A percentile compares a stretch with the other conserved stretches of the same genome.
phyloP scores from a whole-genome alignment of 140 eudicot species.

The Eryngium alpinum region DNA sequence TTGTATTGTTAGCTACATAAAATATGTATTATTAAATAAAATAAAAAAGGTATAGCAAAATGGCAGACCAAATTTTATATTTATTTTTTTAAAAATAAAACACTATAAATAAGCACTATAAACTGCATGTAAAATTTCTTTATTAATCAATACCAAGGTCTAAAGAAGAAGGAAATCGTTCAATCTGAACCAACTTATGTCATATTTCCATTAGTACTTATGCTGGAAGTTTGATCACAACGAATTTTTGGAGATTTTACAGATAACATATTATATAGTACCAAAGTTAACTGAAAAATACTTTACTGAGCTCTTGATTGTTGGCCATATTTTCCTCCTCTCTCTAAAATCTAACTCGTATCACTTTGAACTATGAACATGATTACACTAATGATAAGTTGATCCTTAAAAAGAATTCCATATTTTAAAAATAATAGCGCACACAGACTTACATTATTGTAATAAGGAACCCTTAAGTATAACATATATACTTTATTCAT shows the following conservation, averaged over 20 bases:
- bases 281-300: constrained; percentile 84
- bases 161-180: too few relatives aligned
- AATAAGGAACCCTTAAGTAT: constrained; percentile 65
- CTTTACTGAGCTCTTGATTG: constrained; percentile 82
- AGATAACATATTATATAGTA: constrained; percentile 13
- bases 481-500: constrained; percentile 65
- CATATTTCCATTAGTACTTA: neutral
- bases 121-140: too few relatives aligned
- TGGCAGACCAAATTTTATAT: too few relatives aligned
- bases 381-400: neutral
- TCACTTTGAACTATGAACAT: constrained; percentile 54
- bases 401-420: too few relatives aligned
- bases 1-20: too few relatives aligned
- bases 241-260: neutral
- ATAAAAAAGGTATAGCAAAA: too few relatives aligned
- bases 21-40: too few relatives aligned
- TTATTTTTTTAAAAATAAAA: too few relatives aligned
- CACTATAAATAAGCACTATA: too few relatives aligned
- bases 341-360: constrained; percentile 89
- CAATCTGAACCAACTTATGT: neutral
- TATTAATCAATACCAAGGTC: too few relatives aligned
- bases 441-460: constrained; percentile 51
- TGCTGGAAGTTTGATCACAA: neutral
- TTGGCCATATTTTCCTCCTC: constrained; percentile 50
- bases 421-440: neutral